These are phyloP conservation scores for Salvia miltiorrhiza DNA, from an alignment of 257 asterid genomes.

Conservation along the genomic window DNA sequence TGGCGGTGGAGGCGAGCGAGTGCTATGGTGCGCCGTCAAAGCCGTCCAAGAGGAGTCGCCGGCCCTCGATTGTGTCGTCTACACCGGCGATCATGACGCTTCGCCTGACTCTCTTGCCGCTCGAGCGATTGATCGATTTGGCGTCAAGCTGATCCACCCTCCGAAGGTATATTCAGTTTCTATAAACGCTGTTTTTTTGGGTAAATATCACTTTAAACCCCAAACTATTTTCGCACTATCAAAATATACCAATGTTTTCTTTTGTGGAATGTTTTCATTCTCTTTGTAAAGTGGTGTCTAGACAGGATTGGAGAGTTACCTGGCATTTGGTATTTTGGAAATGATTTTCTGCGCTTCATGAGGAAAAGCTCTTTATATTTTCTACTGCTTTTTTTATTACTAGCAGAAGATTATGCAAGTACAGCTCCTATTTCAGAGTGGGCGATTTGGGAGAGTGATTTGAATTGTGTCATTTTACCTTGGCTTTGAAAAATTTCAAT, in stretches of 20 bases:
- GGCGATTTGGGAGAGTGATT: not conserved
- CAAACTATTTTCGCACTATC: not conserved
- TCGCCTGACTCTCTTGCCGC: slow-evolving; percentile 62
- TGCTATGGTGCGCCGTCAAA: slow-evolving; percentile 95
- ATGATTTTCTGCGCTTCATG: not conserved
- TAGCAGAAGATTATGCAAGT: not conserved
- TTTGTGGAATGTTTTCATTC: not conserved
- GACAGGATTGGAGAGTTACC: not conserved
- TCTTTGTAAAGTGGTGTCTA: not conserved
- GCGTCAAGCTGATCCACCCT: slow-evolving; percentile 61
- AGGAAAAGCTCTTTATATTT: not conserved
- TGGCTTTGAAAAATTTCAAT: not conserved
- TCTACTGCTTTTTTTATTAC: not conserved
- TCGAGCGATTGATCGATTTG: slow-evolving; percentile 80
- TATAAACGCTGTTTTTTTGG: no score
- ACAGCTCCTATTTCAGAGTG: not conserved
- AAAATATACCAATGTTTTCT: not conserved
- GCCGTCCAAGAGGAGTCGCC: slow-evolving; percentile 83
- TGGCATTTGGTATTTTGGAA: not conserved
- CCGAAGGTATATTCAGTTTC: slow-evolving; percentile 47
- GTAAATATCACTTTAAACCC: no score
- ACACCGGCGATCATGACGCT: slow-evolving; percentile 87
- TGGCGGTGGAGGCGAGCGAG: slow-evolving; percentile 99
- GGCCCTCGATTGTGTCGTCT: slow-evolving; percentile 70
- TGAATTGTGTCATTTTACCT: not conserved